Conservation (phyloP, 2,329 filamentous ascomycete genomes). For the Colletotrichum acutatum region DNA sequence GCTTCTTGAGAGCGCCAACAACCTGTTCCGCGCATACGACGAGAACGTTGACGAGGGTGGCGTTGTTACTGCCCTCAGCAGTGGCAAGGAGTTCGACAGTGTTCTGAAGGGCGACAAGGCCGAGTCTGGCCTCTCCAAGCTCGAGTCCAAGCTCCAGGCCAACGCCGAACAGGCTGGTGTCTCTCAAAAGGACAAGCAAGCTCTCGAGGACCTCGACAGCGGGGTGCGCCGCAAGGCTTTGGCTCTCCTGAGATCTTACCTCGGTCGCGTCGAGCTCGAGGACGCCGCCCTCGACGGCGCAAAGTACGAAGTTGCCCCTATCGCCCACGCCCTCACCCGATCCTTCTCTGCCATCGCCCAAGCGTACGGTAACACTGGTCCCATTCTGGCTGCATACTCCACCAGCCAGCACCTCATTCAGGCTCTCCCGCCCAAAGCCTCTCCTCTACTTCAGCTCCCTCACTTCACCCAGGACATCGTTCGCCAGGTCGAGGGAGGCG, state of each 20-base stretch:
- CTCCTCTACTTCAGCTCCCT: constrained; percentile 91
- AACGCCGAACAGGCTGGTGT: constrained; percentile 68
- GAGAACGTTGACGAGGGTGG: constrained; percentile 84
- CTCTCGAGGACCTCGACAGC: constrained; percentile 83
- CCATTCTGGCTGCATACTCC: constrained; percentile 84
- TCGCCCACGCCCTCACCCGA: constrained; percentile 86
- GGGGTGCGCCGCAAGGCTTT: constrained; percentile 86
- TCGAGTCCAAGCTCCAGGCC: constrained; percentile 81
- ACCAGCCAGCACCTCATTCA: constrained; percentile 90
- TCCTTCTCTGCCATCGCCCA: constrained; percentile 89
- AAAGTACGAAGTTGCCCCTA: constrained; percentile 90
- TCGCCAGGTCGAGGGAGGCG: constrained; percentile 74
- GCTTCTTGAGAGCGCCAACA: constrained; percentile 91
- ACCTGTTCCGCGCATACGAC: constrained; percentile 92
- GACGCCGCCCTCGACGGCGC: constrained; percentile 81
- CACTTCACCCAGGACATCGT: constrained; percentile 79
- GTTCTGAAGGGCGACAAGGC: constrained; percentile 81
- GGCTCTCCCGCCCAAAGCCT: constrained; percentile 83
- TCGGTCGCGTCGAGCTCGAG: constrained; percentile 86
- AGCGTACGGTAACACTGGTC: constrained; percentile 84
- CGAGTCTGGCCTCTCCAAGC: constrained; percentile 82
- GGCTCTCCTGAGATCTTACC: constrained; percentile 93
- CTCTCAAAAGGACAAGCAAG: constrained; percentile 77
- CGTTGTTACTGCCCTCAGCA: constrained; percentile 83
- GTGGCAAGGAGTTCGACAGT: constrained; percentile 85